Evolutionary conservation across 108 stramenopile genomes (phyloP).

Genomic region (Stephanodiscus minutulus): DNA sequence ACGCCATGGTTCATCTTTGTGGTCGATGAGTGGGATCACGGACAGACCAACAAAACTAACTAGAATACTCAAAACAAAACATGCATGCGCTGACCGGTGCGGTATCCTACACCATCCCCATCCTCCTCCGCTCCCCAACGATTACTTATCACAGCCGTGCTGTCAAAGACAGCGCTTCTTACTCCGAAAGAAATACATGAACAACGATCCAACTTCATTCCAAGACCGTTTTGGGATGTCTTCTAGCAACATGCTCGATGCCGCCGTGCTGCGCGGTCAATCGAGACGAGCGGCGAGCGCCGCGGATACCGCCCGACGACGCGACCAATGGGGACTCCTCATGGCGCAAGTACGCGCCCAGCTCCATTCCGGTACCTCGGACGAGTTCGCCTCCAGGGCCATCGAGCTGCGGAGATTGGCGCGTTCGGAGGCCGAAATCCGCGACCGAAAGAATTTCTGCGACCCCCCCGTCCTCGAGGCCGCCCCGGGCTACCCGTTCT

Average conservation of each 20-base stretch:
- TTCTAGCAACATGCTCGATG: not conserved
- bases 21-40: no score
- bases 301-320: not conserved
- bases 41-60: no score
- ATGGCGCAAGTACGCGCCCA: conserved; percentile 3
- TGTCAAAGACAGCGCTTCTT: no score
- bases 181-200: no score
- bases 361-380: not conserved
- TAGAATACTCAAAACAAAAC: no score
- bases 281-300: not conserved
- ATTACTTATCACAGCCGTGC: no score
- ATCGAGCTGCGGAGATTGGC: conserved; percentile 7
- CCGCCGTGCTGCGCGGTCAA: no score
- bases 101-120: no score
- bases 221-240: not conserved
- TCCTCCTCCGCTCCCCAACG: no score
- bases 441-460: no score
- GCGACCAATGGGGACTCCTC: conserved; percentile 1
- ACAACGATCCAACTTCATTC: not conserved
- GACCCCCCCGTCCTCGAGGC: not conserved
- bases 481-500: not conserved
- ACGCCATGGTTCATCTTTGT: no score
- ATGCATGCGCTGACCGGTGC: no score
- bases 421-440: not conserved
- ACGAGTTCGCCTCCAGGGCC: not conserved